Conservation (phyloP, 2,329 filamentous ascomycete species). For the Trichoderma breve region DNA sequence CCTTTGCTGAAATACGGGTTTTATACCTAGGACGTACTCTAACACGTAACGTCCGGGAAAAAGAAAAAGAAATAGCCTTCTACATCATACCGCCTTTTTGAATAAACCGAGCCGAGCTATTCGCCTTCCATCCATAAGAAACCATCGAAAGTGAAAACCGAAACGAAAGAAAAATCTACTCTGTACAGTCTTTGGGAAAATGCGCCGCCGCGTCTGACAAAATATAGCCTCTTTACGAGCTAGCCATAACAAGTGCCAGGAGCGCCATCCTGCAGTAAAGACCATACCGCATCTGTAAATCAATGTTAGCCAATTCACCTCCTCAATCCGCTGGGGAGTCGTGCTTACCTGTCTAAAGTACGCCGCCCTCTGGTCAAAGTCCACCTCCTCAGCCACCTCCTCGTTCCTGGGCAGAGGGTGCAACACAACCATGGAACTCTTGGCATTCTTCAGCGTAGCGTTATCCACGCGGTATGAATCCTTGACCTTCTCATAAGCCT, state of each 20-base stretch:
- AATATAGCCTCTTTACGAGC: constrained; percentile 27
- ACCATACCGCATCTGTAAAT: constrained; percentile 84
- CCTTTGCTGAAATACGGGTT: constrained; percentile 16
- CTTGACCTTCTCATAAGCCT: constrained; percentile 84
- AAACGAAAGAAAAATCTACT: constrained; percentile 3
- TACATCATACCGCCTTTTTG: constrained; percentile 10
- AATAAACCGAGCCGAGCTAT: neutral
- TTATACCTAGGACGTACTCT: constrained; percentile 21
- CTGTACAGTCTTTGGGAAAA: constrained; percentile 7
- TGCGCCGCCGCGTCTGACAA: constrained; percentile 5
- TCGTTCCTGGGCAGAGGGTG: constrained; percentile 92
- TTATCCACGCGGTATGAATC: constrained; percentile 88
- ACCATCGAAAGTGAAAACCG: constrained; percentile 9
- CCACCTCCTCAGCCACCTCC: constrained; percentile 92
- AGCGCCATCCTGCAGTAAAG: constrained; percentile 98
- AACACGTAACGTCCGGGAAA: constrained; percentile 5
- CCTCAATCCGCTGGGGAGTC: neutral
- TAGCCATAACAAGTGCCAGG: constrained; percentile 81
- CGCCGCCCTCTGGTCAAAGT: constrained; percentile 93
- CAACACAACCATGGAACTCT: constrained; percentile 90
- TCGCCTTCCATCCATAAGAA: constrained; percentile 7
- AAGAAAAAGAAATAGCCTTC: constrained; percentile 7
- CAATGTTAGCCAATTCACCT: constrained; percentile 40
- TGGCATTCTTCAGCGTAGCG: constrained; percentile 82
- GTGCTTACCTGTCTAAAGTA: constrained; percentile 96